These are phyloP conservation scores for Metschnikowia kofuensis DNA, from an alignment of 805 yeast genomes.

Conservation along the genomic window DNA sequence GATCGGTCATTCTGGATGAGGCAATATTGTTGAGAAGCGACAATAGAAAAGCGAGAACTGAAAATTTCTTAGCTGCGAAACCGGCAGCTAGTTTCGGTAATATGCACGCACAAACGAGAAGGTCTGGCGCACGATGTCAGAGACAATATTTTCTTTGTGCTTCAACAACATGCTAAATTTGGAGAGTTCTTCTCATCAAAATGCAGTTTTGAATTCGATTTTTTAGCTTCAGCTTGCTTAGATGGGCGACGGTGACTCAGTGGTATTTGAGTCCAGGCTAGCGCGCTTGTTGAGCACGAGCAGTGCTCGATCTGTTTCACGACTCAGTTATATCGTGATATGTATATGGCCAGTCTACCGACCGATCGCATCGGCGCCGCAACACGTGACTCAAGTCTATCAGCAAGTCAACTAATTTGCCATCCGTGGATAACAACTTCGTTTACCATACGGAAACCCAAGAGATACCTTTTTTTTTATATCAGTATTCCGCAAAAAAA, in stretches of 20 bases:
- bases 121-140: too few relatives aligned
- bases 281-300: background rate
- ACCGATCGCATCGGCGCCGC: background rate
- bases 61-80: slow-evolving; percentile 9
- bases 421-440: background rate
- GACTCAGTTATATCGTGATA: too few relatives aligned
- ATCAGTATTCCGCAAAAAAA: too few relatives aligned
- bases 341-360: background rate
- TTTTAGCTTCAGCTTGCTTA: too few relatives aligned
- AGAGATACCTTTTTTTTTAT: too few relatives aligned
- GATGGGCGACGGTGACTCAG: too few relatives aligned
- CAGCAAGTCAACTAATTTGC: background rate
- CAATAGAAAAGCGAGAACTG: background rate
- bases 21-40: background rate
- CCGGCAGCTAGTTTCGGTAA: slow-evolving; percentile 1
- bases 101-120: slow-evolving; percentile 2
- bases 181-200: too few relatives aligned
- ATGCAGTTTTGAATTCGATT: too few relatives aligned
- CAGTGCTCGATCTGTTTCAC: background rate
- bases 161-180: too few relatives aligned
- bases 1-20: slow-evolving; percentile 14
- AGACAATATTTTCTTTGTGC: too few relatives aligned
- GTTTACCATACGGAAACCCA: background rate
- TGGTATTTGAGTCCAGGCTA: too few relatives aligned
- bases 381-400: background rate